Conservation (phyloP, 345 rosid species). For the Limnanthes douglasii region DNA sequence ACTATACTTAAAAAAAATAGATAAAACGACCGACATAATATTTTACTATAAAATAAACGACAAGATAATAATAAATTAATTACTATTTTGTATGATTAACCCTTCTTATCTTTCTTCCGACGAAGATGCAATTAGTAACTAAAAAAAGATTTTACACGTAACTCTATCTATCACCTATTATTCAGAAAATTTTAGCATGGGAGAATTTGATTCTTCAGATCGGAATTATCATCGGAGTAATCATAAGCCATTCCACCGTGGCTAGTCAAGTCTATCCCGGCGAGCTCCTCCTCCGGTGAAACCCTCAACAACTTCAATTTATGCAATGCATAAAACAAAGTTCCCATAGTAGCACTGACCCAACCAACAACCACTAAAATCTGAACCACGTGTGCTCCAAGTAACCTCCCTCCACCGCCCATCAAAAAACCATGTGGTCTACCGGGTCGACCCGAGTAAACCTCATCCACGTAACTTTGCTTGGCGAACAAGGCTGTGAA, state of each 20-base stretch:
- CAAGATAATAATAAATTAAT: too few species aligned
- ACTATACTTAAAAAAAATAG: too few species aligned
- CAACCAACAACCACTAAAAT: slow-evolving; percentile 17
- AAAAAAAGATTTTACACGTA: too few species aligned
- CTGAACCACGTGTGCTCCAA: slow-evolving; percentile 22
- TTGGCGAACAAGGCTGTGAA: slow-evolving; percentile 25
- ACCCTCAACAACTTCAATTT: slow-evolving; percentile 20
- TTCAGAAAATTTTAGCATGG: too few species aligned
- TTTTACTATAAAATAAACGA: too few species aligned
- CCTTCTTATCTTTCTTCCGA: too few species aligned
- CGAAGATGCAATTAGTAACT: too few species aligned
- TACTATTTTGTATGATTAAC: too few species aligned
- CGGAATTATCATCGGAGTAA: slow-evolving; percentile 14
- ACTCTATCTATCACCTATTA: too few species aligned
- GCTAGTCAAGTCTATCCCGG: slow-evolving; percentile 25
- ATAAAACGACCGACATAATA: too few species aligned
- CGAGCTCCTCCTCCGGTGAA: slow-evolving; percentile 19
- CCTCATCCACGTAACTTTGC: slow-evolving; percentile 11
- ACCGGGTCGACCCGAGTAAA: slow-evolving; percentile 15
- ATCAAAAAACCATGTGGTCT: slow-evolving; percentile 21
- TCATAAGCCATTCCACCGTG: slow-evolving; percentile 25
- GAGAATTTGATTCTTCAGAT: too few species aligned
- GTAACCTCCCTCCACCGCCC: slow-evolving; percentile 27
- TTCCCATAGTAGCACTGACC: slow-evolving; percentile 31
- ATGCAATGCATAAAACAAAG: slow-evolving; percentile 14